Evolutionary conservation across 306 rosid genomes (phyloP).

Genomic region (Prosopis cineraria): DNA sequence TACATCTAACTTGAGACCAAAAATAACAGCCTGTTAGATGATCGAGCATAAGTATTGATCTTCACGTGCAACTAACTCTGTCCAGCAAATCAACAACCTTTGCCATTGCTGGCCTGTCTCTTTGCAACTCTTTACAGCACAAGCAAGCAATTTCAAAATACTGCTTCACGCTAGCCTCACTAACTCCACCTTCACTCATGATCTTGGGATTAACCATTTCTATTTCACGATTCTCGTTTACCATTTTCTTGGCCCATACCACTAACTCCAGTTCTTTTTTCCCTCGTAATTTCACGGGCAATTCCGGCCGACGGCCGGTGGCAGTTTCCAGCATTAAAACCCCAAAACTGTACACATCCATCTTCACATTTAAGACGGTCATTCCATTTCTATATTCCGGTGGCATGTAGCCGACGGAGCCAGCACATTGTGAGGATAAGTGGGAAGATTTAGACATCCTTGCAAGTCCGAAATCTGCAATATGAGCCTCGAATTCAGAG

Average conservation of each 20-base stretch:
- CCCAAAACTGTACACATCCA: constrained; percentile 86
- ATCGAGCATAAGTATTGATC: too few relatives aligned
- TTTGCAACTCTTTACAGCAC: constrained; percentile 53
- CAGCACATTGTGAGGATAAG: too few relatives aligned
- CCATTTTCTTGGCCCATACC: constrained; percentile 65
- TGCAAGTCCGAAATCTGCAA: too few relatives aligned
- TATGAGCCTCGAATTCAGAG: too few relatives aligned
- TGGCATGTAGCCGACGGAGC: too few relatives aligned
- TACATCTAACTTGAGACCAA: too few relatives aligned
- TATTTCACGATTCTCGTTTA: constrained; percentile 46
- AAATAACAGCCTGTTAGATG: too few relatives aligned
- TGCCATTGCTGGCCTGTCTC: constrained; percentile 59
- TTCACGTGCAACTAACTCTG: too few relatives aligned
- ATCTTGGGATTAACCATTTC: constrained; percentile 61
- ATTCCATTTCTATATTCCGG: constrained; percentile 71
- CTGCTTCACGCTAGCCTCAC: constrained; percentile 51
- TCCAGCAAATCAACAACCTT: constrained; percentile 42
- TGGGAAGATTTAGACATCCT: constrained; percentile 17
- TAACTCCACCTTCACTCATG: constrained; percentile 43
- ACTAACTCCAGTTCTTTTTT: constrained; percentile 45
- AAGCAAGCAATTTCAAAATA: constrained; percentile 63
- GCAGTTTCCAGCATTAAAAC: constrained; percentile 68
- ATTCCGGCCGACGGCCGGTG: constrained; percentile 62
- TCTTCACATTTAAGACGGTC: constrained; percentile 47
- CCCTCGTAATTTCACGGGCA: too few relatives aligned